phyloP scores from a whole-genome alignment of 2,329 filamentous ascomycete species.

The Exserohilum turcica region DNA sequence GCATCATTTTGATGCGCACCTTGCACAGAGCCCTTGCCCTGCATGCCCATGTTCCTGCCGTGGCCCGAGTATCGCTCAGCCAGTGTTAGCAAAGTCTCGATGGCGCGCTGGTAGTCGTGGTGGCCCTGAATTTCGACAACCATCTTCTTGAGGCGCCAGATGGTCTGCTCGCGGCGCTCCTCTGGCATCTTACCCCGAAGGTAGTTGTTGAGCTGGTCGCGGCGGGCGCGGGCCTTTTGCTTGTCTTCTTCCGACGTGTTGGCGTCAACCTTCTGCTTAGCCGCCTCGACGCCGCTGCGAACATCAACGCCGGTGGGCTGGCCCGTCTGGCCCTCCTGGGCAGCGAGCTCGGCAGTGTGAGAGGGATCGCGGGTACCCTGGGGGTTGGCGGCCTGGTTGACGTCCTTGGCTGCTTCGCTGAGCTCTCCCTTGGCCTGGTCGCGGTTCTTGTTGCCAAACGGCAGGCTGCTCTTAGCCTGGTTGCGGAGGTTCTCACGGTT shows the following conservation, averaged over 20 bases:
- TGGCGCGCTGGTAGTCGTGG: conserved; percentile 89
- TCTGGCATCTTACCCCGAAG: conserved; percentile 84
- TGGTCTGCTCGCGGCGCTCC: conserved; percentile 88
- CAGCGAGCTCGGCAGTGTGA: conserved; percentile 59
- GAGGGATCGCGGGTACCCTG: conserved; percentile 59
- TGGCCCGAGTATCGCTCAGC: conserved; percentile 86
- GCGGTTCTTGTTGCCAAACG: conserved; percentile 61
- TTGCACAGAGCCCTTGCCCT: conserved; percentile 71
- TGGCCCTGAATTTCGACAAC: conserved; percentile 95
- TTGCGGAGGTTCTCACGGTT: conserved; percentile 71
- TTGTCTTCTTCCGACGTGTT: conserved; percentile 68
- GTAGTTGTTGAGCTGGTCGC: conserved; percentile 70
- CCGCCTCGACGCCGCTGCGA: conserved; percentile 55
- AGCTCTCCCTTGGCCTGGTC: conserved; percentile 58
- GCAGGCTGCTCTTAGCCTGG: conserved; percentile 66
- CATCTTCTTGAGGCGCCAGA: conserved; percentile 97
- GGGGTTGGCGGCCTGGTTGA: conserved; percentile 63
- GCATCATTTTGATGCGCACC: conserved; percentile 69
- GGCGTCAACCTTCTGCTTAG: conserved; percentile 63
- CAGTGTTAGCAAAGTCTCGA: conserved; percentile 81
- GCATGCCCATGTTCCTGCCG: conserved; percentile 66
- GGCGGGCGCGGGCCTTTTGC: conserved; percentile 48
- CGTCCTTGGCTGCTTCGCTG: conserved; percentile 61
- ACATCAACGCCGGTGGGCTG: conserved; percentile 58
- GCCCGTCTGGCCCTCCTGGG: conserved; percentile 56